Conservation (phyloP, 208 protist genomes). For the Crithidia bombi region DNA sequence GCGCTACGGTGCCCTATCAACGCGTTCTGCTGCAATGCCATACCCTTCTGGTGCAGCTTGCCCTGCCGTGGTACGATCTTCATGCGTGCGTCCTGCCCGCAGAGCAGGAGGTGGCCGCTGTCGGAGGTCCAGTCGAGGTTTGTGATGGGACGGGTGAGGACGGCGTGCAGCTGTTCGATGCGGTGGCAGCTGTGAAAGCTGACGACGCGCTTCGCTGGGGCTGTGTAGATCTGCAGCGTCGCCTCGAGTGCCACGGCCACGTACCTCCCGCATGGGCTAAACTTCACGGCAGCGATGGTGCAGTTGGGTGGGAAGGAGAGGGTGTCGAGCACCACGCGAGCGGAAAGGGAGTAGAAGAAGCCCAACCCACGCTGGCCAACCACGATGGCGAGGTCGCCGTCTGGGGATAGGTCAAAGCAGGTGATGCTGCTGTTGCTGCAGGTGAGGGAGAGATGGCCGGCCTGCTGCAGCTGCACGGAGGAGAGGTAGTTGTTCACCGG, state of each 20-base stretch:
- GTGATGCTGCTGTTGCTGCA: constrained; percentile 91
- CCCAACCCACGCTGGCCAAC: constrained; percentile 82
- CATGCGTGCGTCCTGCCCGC: constrained; percentile 88
- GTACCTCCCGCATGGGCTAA: constrained; percentile 90
- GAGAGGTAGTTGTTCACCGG: constrained; percentile 91
- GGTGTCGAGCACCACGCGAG: constrained; percentile 87
- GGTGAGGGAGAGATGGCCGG: constrained; percentile 72
- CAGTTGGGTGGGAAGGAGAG: constrained; percentile 87
- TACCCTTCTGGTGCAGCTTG: constrained; percentile 74
- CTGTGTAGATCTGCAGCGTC: constrained; percentile 89
- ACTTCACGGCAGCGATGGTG: constrained; percentile 68
- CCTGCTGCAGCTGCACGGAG: constrained; percentile 75
- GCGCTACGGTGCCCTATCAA: constrained; percentile 87
- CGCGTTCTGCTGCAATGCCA: constrained; percentile 77
- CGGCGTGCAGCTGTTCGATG: constrained; percentile 84
- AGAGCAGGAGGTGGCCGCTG: constrained; percentile 85
- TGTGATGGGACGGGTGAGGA: constrained; percentile 80
- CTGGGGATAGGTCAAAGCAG: constrained; percentile 87
- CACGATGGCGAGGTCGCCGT: constrained; percentile 82
- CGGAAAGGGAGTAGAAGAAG: constrained; percentile 89
- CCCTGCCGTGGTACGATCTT: constrained; percentile 87
- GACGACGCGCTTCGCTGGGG: constrained; percentile 83
- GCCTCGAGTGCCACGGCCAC: constrained; percentile 86
- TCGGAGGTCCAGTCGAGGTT: constrained; percentile 85
- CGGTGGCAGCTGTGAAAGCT: constrained; percentile 88